Evolutionary conservation across 2,329 filamentous ascomycete genomes (phyloP), one percentile per base, ranked within the genome.

Genomic region (Hymenoscyphus fructigenus): DNA sequence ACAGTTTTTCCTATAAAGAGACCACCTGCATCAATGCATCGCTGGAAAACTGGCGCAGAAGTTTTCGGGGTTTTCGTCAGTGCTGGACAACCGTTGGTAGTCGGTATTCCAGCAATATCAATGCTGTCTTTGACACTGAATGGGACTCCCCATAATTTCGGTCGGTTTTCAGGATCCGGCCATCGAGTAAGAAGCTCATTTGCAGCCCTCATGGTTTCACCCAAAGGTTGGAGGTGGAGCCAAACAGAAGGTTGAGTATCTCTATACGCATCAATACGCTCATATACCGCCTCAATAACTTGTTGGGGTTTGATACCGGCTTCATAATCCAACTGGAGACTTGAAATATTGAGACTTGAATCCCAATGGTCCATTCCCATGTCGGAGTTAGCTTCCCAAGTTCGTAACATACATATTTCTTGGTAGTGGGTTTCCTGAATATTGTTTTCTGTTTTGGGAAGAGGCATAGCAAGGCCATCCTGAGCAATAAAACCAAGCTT

Each of bases 1-100:
- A 53, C 47, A 20, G 78, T 80, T 72, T 88, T 88, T 34, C 86
- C 85, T 57, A 88, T 78, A 66, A 85, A 82, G 3, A 88, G 72
- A 1, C 79, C 85, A 15, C 85, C 85, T 12, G 82, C 80, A 10
- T 78, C 76, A 5, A 85, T 77, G 12, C 84, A 74, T 56, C 75
- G 78, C 26, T 80, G 75, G 38, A 83, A 81, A 0, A 83, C 80
- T 2, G 76, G 76, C 1, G 84, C 80, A 17, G 78, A 82, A 12
- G 73, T 69, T 6, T 74, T 73, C 0, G 85, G 79, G 1, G 76
- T 78, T 69, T 82, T 83, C 4, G 80, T 75, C 17, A 83, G 79
- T 36, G 78, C 72, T 69, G 76, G 76, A 73, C 76, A 86, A 28
- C 77, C 81, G 5, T 78, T 78, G 20, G 79, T 82, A 1, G 82